Conservation (phyloP, 441 rosid genomes). For the Lepidium campestre region DNA sequence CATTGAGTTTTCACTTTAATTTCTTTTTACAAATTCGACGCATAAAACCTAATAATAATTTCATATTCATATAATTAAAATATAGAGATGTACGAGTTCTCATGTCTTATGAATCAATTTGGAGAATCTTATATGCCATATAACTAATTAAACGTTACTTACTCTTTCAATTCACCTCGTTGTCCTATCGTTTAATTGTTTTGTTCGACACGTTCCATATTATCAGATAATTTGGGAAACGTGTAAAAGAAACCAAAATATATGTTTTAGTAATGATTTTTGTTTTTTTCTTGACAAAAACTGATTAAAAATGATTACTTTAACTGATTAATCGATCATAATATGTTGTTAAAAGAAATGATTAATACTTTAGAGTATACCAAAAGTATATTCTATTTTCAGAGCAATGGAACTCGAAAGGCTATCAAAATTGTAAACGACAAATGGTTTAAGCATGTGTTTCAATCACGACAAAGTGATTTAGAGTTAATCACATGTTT, state of each 20-base stretch:
- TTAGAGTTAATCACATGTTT: not conserved
- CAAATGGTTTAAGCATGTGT: not conserved
- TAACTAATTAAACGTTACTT: constrained; percentile 1
- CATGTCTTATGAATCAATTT: constrained; percentile 17
- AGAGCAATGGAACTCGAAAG: not conserved
- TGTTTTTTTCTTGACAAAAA: too few species aligned
- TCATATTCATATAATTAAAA: not conserved
- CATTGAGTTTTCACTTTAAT: not conserved
- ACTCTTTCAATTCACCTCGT: not conserved
- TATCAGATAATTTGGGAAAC: not conserved
- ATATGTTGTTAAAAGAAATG: not conserved
- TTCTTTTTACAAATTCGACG: not conserved
- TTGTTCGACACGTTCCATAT: not conserved
- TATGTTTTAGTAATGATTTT: too few species aligned
- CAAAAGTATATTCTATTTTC: not conserved
- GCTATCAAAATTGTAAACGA: not conserved
- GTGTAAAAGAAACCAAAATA: not conserved
- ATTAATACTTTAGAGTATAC: not conserved
- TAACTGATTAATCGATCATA: too few species aligned
- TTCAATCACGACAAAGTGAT: not conserved
- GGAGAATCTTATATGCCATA: constrained; percentile 1
- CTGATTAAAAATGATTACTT: too few species aligned
- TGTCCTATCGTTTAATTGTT: not conserved
- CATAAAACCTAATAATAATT: not conserved
- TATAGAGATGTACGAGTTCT: not conserved